Evolutionary conservation across 352 stramenopile species (phyloP), one percentile per base, ranked within the genome.

Genomic region (Pythium phragmiticola): DNA sequence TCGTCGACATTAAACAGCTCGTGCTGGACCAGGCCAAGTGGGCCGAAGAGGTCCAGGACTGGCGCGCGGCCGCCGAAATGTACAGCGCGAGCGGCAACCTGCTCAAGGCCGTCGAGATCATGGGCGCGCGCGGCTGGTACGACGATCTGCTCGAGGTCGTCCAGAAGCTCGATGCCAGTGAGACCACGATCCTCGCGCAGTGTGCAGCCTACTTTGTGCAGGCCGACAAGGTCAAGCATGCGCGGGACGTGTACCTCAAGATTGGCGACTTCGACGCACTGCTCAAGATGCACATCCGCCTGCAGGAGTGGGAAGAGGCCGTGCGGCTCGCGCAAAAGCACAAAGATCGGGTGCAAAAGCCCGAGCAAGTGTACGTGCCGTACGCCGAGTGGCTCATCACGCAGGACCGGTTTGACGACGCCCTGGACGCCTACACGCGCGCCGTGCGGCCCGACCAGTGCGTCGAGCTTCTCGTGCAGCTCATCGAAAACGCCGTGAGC

Each of bases 41-140:
- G 91, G 87, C 91, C 23, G 86, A 98, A 47, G 92, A 98, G 42
- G 88, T 94, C 4, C 86, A 94, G 42, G 91, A 98, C 64, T 97
- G 90, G 89, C 82, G 86, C 26, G 88, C 82, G 9, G 94, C 95
- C 0, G 87, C 91, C 2, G 88, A 97, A 59, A 95, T 98, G 87
- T 98, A 97, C 63, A 75, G 89, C 7, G 84, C 90, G 41, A 92
- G 86, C 52, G 90, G 90, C n/a, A 84, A 97, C 49, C 66, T 84
- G 23, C 58, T 92, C 21, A 78, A 84, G 36, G 91, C 89, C 12
- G 78, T 94, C 39, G 75, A 95, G 55, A 90, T 98, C 58, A 82
- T 97, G 63, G 85, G 89, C 50, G 85, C 91, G 26, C 76, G 89
- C 19, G 84, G 88, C 17, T 97, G 90, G 87, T 80, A 85, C 28